Conservation (phyloP, 805 yeast genomes). For the Nakazawaea wyomingensis region DNA sequence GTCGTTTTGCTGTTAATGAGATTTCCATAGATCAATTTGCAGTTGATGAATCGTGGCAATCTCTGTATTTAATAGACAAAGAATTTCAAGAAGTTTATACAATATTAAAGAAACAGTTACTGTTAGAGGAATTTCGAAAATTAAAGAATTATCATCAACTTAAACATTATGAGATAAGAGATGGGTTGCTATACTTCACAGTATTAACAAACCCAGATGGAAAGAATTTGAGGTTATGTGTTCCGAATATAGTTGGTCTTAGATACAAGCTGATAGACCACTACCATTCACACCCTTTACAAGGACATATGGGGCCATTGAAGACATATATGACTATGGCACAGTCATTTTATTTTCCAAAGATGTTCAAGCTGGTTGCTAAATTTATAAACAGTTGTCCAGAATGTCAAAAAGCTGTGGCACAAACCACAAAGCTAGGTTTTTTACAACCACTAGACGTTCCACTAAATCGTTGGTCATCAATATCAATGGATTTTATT, state of each 20-base stretch:
- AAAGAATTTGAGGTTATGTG: not conserved
- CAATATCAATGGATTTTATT: not conserved
- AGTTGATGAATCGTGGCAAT: not conserved
- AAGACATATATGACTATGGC: no score
- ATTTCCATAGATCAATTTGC: not conserved
- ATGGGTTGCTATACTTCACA: not conserved
- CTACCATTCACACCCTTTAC: not conserved
- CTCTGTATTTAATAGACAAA: not conserved
- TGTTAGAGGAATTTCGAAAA: no score
- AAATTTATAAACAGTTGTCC: not conserved
- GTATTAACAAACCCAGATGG: not conserved
- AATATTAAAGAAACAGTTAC: no score
- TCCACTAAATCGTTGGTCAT: not conserved
- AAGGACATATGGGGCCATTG: not conserved
- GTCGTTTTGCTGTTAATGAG: not conserved
- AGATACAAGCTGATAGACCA: not conserved
- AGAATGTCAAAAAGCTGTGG: not conserved
- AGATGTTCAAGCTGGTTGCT: not conserved
- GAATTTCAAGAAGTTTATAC: not conserved
- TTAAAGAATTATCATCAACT: not conserved
- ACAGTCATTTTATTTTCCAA: not conserved
- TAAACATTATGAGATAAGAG: no score
- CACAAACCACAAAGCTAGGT: not conserved
- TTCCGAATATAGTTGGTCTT: not conserved
- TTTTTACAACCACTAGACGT: not conserved